Evolutionary conservation across 306 rosid genomes (phyloP), one percentile per base, ranked within the genome.

Genomic region (apple (Malus domestica)): DNA sequence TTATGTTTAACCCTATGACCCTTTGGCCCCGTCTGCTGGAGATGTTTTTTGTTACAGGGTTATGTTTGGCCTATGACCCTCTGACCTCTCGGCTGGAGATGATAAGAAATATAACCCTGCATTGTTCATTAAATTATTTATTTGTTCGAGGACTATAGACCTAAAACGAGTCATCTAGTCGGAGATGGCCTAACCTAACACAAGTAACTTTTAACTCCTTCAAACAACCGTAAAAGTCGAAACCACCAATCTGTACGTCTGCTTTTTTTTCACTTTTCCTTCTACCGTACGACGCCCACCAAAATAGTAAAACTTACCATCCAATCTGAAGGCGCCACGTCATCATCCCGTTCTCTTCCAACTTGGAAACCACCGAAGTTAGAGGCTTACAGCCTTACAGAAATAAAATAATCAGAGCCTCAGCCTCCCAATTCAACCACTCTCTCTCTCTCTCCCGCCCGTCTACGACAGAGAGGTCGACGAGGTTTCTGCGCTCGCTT

Each of bases 401-500:
- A 15, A n/a, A 8, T 2, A 40, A 40, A 40, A 40, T 58, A 51
- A 57, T 42, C 35, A 60, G 4, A 20, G 14, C 63, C 38, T 6
- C 38, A 20, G 23, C 63, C 40, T 6, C 40, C 15, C 70, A 35
- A 35, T 72, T 14, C 16, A 15, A 4, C 54, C 54, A 3, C 40
- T 45, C 27, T 67, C 49, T 19, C 46, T 51, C 19, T 14, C 3
- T 32, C 19, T 2, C 8, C 0, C 23, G 1, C 10, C 6, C 35
- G n/a, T 59, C 68, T 38, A 16, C n/a, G 3, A 40, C 77, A 58
- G 55, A 58, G 55, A 58, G 55, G 57, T 38, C 68, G 67, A 72
- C 57, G 67, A 59, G 76, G 68, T 67, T 73, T 13, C n/a, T 6
- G 27, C n/a, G 29, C 78, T 74, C 70, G 77, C 59, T 58, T 58